Conservation (phyloP, 192 early-diverging fungal genomes). For the Cladochytrium replicatum region DNA sequence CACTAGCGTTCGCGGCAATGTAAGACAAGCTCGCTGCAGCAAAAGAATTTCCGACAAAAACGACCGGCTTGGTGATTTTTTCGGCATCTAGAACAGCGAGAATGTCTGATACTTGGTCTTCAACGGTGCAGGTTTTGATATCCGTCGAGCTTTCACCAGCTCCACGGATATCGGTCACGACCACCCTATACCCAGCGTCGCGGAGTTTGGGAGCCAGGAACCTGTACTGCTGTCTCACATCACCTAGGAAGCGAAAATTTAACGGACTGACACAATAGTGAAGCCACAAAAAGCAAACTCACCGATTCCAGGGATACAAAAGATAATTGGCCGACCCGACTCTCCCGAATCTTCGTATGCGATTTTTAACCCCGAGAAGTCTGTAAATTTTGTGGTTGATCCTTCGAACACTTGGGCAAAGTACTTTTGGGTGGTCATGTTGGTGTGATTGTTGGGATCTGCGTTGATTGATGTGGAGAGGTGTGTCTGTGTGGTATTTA, state of each 20-base stretch:
- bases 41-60: constrained; percentile 18
- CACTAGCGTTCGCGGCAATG: constrained; percentile 13
- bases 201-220: constrained; percentile 22
- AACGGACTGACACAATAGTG: too few relatives aligned
- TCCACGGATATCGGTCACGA: constrained; percentile 17
- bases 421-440: too few relatives aligned
- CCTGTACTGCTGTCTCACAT: constrained; percentile 14
- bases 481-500: too few relatives aligned
- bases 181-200: constrained; percentile 13
- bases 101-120: constrained; percentile 14
- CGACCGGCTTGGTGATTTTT: constrained; percentile 6
- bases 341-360: constrained; percentile 12
- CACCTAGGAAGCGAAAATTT: too few relatives aligned
- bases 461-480: too few relatives aligned
- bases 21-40: constrained; percentile 8
- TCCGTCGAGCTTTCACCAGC: constrained; percentile 11
- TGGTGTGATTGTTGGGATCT: too few relatives aligned
- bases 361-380: too few relatives aligned
- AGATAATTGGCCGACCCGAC: neutral
- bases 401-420: too few relatives aligned
- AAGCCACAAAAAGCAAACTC: too few relatives aligned
- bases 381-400: too few relatives aligned
- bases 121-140: constrained; percentile 6
- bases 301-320: constrained; percentile 16
- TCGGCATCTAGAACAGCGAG: constrained; percentile 11